phyloP scores from a whole-genome alignment of 257 asterid species.

The Forsythia suspensa region DNA sequence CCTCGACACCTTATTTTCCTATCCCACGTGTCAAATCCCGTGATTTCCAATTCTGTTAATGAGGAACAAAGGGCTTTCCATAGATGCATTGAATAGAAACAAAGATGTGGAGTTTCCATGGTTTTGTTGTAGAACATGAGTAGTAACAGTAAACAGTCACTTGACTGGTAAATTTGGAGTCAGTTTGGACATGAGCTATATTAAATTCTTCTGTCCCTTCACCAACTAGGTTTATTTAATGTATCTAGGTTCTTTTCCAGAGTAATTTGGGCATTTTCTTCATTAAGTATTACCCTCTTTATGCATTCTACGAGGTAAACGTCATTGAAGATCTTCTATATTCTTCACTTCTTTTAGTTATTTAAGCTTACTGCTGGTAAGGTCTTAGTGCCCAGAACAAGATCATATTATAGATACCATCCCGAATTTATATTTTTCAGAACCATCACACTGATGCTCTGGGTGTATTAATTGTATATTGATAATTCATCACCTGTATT shows the following conservation, averaged over 20 bases:
- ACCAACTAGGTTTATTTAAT: not conserved
- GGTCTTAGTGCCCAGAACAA: not conserved
- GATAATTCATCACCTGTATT: conserved; percentile 30
- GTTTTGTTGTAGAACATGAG: not conserved
- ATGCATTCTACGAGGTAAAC: not conserved
- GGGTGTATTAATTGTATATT: conserved; percentile 21
- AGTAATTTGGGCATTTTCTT: conserved; percentile 1
- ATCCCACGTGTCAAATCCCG: not conserved
- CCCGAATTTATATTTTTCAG: not conserved
- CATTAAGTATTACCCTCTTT: not conserved
- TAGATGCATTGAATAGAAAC: not conserved
- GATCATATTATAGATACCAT: not conserved
- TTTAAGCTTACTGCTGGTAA: not conserved
- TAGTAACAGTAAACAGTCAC: not conserved
- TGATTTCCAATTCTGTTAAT: not conserved
- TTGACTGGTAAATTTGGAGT: conserved; percentile 10
- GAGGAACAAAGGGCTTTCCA: not conserved
- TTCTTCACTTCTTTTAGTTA: not conserved
- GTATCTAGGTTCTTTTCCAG: not conserved
- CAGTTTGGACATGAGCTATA: not conserved
- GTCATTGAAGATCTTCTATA: not conserved
- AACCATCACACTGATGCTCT: conserved; percentile 1
- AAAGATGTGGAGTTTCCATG: not conserved
- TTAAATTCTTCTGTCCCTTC: not conserved
- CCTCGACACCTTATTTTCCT: not conserved